Evolutionary conservation across 1,139 yeast species (phyloP), one percentile per base, ranked within the genome.

Genomic region (Spencermartinsiella ligniputridi): DNA sequence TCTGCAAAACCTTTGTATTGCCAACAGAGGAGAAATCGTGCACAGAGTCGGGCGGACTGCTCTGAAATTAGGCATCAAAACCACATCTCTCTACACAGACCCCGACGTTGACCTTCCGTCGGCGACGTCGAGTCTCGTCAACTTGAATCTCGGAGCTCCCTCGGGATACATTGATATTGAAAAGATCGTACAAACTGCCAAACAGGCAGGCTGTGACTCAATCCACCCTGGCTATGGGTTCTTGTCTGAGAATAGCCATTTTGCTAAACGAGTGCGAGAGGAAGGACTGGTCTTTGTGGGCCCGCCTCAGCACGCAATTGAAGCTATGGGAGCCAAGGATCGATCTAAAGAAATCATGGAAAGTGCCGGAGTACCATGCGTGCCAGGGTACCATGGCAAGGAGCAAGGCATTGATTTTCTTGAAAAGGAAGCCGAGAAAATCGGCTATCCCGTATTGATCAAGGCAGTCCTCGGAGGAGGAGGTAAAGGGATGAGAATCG

Each of bases 391-490:
- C 30, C 71, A 63, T 37, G 64, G 74, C 4, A 45, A 54, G 12
- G 64, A 72, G 44, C 65, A 61, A 30, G 66, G 64, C 35, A 54
- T 61, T 1, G 56, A 57, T 2, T 63, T 60, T 35, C 60, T 73
- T 29, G 52, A 63, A 3, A 46, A 50, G 6, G 61, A 62, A 36
- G 75, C 77, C 11, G 49, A 57, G 3, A 54, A 57, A 36, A 72
- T 74, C 43, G 74, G 73, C 0, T 74, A 67, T 50, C 78, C 78
- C 1, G 70, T 74, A 1, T 68, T 74, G 52, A 60, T 74, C 50
- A 74, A 74, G 54, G 75, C 78, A 20, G 71, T 74, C n/a, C 70
- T 74, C 4, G 78, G 78, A 33, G 78, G 78, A 21, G 78, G 78
- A 32, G 78, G 78, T 20, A 74, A 72, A 68, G 77, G 78, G 3